phyloP scores from a whole-genome alignment of 345 rosid species.

The Bruguiera parviflora region DNA sequence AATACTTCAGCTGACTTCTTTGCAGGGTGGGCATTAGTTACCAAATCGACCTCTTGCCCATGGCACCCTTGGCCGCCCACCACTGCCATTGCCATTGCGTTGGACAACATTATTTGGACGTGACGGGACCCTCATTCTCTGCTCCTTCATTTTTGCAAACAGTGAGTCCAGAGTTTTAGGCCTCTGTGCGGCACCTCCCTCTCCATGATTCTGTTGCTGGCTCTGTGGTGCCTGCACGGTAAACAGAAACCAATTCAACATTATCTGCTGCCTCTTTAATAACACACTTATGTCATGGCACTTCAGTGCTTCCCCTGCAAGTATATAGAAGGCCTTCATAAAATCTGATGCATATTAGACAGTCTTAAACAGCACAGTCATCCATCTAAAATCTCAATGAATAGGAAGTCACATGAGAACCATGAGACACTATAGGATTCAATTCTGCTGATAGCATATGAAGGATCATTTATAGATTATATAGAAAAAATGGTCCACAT shows the following conservation, averaged over 20 bases:
- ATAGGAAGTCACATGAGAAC: too few relatives aligned
- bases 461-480: too few relatives aligned
- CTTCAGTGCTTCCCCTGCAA: too few relatives aligned
- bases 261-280: too few relatives aligned
- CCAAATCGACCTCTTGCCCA: slow-evolving; percentile 61
- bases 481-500: too few relatives aligned
- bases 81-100: slow-evolving; percentile 16
- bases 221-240: slow-evolving; percentile 11
- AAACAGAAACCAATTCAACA: background rate
- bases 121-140: slow-evolving; percentile 49
- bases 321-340: too few relatives aligned
- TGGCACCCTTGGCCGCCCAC: slow-evolving; percentile 36
- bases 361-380: too few relatives aligned
- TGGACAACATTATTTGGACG: slow-evolving; percentile 22
- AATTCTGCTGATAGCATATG: too few relatives aligned
- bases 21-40: slow-evolving; percentile 20
- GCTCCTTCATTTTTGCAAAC: slow-evolving; percentile 90
- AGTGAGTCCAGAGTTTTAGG: slow-evolving; percentile 76
- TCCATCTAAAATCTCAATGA: too few relatives aligned
- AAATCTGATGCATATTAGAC: too few relatives aligned
- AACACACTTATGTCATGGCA: too few relatives aligned
- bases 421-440: background rate
- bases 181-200: slow-evolving; percentile 41
- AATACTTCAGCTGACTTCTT: background rate
- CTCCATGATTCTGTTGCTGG: slow-evolving; percentile 31